Percentiles rank a stretch among this genome's conserved stretches.
phyloP scores from a whole-genome alignment of 2,329 filamentous ascomycete species.

The Akanthomyces dipterigenus region DNA sequence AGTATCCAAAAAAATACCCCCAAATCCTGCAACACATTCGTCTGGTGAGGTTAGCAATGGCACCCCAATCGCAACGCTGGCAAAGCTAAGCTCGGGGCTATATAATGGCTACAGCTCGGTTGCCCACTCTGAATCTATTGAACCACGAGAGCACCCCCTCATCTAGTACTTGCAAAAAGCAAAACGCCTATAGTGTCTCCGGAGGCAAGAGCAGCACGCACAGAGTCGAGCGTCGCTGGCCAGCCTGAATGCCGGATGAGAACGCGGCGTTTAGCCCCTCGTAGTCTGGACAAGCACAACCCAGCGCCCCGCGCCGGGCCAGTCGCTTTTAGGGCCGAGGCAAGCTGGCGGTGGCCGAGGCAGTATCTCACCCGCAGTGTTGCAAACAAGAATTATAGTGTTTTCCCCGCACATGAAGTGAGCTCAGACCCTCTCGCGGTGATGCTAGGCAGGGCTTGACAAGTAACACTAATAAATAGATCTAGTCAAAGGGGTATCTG shows the following conservation, averaged over 20 bases:
- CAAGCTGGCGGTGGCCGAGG: no score
- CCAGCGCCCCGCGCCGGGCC: no score
- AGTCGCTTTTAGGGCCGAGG: no score
- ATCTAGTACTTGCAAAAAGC: conserved; percentile 31
- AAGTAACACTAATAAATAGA: no score
- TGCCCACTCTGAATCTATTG: conserved; percentile 44
- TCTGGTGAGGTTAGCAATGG: conserved; percentile 32
- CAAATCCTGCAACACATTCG: not conserved
- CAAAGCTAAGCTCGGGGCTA: conserved; percentile 44
- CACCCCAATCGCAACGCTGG: conserved; percentile 42
- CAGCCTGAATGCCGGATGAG: conserved; percentile 34
- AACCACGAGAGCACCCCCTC: conserved; percentile 52
- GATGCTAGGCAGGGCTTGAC: no score
- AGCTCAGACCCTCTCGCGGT: no score
- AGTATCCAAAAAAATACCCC: not conserved
- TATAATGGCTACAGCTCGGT: conserved; percentile 45
- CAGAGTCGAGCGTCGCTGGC: conserved; percentile 38
- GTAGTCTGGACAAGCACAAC: conserved; percentile 30
- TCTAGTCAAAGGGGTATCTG: no score
- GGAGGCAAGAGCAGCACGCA: conserved; percentile 34
- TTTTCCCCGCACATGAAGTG: no score
- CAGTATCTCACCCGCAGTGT: no score
- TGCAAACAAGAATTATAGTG: no score
- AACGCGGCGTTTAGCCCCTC: conserved; percentile 39
- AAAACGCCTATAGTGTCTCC: conserved; percentile 24